Conservation (phyloP, 176 grass and related monocot species). For the Oryza meridionalis region DNA sequence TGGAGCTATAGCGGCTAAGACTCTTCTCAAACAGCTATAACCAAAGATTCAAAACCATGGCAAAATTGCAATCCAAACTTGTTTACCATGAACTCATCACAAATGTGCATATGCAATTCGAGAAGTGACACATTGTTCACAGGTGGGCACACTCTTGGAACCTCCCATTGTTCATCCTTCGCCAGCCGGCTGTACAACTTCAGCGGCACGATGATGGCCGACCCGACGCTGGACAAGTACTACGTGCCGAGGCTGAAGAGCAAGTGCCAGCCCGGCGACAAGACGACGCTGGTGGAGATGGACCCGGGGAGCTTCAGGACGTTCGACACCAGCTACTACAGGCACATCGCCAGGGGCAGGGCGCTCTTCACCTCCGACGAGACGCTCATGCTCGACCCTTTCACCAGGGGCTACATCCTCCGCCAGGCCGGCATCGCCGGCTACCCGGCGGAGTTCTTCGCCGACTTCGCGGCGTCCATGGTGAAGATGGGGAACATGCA, state of each 20-base stretch:
- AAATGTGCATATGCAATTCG: not conserved
- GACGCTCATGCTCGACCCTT: constrained; percentile 58
- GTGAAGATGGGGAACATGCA: constrained; percentile 73
- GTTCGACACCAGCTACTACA: constrained; percentile 82
- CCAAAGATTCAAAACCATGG: too few species aligned
- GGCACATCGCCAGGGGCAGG: constrained; percentile 55
- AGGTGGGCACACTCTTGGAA: constrained; percentile 82
- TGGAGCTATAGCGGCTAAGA: too few species aligned
- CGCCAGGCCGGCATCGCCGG: constrained; percentile 39
- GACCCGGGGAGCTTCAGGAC: constrained; percentile 83
- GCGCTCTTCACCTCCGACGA: constrained; percentile 73
- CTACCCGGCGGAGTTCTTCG: constrained; percentile 68
- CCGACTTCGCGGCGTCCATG: constrained; percentile 69
- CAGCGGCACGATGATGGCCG: constrained; percentile 42
- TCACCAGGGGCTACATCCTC: constrained; percentile 50
- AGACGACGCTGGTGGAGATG: constrained; percentile 71
- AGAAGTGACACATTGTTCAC: not conserved
- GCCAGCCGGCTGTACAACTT: constrained; percentile 67
- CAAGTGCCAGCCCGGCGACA: constrained; percentile 56
- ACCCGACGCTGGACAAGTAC: constrained; percentile 61
- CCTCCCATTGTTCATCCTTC: constrained; percentile 74
- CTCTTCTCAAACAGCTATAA: too few species aligned
- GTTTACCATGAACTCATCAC: not conserved
- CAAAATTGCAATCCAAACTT: not conserved
- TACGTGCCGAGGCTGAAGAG: constrained; percentile 53